Evolutionary conservation across 768 basidiomycete genomes (phyloP).

Genomic region (Chalciporus piperatus): DNA sequence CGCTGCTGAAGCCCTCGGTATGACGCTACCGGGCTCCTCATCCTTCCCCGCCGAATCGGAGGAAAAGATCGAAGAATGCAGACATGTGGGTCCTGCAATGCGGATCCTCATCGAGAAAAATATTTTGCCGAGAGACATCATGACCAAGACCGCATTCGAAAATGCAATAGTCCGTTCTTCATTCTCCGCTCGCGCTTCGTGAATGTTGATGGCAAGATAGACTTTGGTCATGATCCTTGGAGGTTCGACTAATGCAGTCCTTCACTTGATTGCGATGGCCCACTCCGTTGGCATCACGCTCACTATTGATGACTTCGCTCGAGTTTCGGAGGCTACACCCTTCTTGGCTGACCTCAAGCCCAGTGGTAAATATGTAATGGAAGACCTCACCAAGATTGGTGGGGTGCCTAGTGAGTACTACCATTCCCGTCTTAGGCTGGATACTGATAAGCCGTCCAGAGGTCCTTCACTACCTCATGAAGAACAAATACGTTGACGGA

Average conservation of each 20-base stretch:
- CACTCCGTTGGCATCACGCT: conserved; percentile 92
- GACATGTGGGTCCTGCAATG: conserved; percentile 78
- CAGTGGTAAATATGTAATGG: conserved; percentile 98
- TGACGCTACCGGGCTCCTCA: conserved; percentile 96
- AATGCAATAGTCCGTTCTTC: conserved; percentile 80
- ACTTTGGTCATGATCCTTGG: conserved; percentile 96
- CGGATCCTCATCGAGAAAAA: conserved; percentile 85
- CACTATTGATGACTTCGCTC: conserved; percentile 89
- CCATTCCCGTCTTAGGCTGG: not conserved
- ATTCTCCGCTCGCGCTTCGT: conserved; percentile 3
- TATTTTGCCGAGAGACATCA: conserved; percentile 91
- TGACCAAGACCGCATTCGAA: conserved; percentile 95
- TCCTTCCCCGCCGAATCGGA: conserved; percentile 91
- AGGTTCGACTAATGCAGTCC: conserved; percentile 95
- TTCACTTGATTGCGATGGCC: conserved; percentile 96
- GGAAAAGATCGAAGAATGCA: conserved; percentile 87
- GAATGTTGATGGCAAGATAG: conserved; percentile 37
- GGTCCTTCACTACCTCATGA: conserved; percentile 80
- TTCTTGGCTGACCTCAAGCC: conserved; percentile 97
- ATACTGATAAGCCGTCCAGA: conserved; percentile 41
- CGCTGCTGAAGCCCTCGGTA: conserved; percentile 91
- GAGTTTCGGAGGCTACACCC: conserved; percentile 86
- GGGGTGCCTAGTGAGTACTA: conserved; percentile 83
- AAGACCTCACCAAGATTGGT: conserved; percentile 92
- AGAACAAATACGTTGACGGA: conserved; percentile 87